Evolutionary conservation across 345 rosid species (phyloP).

Genomic region (Cardamine chenopodiifolia): DNA sequence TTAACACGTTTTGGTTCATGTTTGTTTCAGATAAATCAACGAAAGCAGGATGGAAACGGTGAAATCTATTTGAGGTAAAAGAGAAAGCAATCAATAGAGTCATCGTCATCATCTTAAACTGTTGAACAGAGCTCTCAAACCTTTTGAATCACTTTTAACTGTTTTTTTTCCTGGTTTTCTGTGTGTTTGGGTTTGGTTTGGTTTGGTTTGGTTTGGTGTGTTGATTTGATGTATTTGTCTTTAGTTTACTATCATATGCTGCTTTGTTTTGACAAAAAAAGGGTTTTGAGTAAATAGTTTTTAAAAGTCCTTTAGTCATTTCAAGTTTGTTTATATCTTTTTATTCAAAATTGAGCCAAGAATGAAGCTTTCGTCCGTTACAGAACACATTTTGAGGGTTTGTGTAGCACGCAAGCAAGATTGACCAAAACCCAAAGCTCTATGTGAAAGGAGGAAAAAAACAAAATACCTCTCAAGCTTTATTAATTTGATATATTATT

Average conservation of each 20-base stretch:
- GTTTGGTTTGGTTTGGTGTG: slow-evolving; percentile 12
- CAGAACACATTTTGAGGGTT: no score
- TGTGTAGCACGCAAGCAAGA: no score
- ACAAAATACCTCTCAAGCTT: no score
- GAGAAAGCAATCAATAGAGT: slow-evolving; percentile 31
- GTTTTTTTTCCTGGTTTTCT: slow-evolving; percentile 8
- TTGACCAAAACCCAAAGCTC: no score
- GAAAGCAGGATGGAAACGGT: slow-evolving; percentile 83
- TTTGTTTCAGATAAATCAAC: slow-evolving; percentile 57
- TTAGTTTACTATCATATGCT: slow-evolving; percentile 1
- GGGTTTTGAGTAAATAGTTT: slow-evolving; percentile 35
- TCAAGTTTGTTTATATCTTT: slow-evolving; percentile 10
- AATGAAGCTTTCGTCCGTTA: no score
- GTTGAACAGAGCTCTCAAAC: slow-evolving; percentile 31
- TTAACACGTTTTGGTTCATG: slow-evolving; percentile 10
- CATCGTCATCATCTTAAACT: slow-evolving; percentile 31
- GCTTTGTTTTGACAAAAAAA: slow-evolving; percentile 30
- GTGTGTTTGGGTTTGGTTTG: slow-evolving; percentile 35
- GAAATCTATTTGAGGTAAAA: slow-evolving; percentile 29
- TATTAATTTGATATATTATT: no score
- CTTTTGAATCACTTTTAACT: slow-evolving; percentile 35
- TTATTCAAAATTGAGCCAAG: no score
- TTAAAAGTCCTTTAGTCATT: slow-evolving; percentile 4
- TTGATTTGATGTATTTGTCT: neutral
- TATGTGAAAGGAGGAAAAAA: no score